A percentile compares a stretch with the other conserved stretches of the same genome.
These are phyloP conservation scores for Botryotinia convoluta DNA, from an alignment of 2,329 filamentous ascomycete genomes.

Conservation along the genomic window DNA sequence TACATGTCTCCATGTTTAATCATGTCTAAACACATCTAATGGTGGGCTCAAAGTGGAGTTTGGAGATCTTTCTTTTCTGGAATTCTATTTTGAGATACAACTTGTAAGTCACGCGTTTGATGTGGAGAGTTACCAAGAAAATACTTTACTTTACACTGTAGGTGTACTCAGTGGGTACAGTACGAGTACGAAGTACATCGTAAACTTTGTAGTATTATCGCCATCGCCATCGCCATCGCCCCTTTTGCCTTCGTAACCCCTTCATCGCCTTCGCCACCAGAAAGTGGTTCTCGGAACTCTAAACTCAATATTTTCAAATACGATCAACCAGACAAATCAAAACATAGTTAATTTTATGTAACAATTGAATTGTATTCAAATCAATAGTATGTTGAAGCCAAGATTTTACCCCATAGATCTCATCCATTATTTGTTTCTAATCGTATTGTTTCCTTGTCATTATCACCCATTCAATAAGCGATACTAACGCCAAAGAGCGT, in stretches of 20 bases:
- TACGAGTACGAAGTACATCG: neutral
- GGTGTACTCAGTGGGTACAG: neutral
- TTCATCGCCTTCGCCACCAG: slow-evolving; percentile 5
- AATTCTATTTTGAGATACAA: slow-evolving; percentile 8
- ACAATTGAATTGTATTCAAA: neutral
- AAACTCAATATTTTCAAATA: neutral
- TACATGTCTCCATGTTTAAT: neutral
- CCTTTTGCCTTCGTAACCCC: neutral
- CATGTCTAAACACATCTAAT: neutral
- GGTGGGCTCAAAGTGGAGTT: neutral
- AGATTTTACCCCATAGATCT: slow-evolving; percentile 6
- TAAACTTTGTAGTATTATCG: neutral
- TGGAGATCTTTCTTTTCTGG: neutral
- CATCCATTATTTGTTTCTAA: neutral
- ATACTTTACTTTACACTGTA: neutral
- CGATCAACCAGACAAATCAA: neutral
- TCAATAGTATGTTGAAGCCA: neutral
- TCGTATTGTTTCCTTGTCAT: neutral
- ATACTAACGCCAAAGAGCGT: slow-evolving; percentile 1
- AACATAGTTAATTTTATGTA: neutral
- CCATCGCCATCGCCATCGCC: slow-evolving; percentile 1
- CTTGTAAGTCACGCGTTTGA: neutral
- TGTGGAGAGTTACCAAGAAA: neutral
- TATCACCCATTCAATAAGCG: neutral
- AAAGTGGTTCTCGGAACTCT: neutral